Percentiles rank a stretch among this genome's conserved stretches.
phyloP scores from a whole-genome alignment of 768 basidiomycete genomes.

The Brasilioporus rufonigricans region DNA sequence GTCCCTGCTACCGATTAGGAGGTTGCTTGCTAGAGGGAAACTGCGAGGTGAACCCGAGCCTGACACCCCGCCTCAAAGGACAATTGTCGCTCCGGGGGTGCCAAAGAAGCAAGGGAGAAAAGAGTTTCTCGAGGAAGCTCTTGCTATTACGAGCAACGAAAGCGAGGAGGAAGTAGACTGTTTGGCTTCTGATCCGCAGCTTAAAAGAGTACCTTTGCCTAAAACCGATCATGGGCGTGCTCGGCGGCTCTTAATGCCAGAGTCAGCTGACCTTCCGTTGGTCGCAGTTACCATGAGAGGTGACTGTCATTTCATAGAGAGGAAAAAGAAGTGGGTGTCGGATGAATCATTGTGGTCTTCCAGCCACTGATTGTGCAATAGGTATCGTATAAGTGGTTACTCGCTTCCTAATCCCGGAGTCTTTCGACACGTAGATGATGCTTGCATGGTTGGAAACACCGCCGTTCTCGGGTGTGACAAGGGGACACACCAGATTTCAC shows the following conservation, averaged over 20 bases:
- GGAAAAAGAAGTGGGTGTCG: slow-evolving; percentile 28
- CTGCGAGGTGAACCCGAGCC: slow-evolving; percentile 3
- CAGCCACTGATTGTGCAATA: slow-evolving; percentile 21
- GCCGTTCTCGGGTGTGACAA: slow-evolving; percentile 43
- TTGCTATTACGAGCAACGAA: slow-evolving; percentile 14
- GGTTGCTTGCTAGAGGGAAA: slow-evolving; percentile 7
- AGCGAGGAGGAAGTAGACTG: slow-evolving; percentile 13
- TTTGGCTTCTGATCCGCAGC: slow-evolving; percentile 18
- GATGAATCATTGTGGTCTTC: neutral
- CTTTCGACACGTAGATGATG: slow-evolving; percentile 46
- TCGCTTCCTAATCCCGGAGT: slow-evolving; percentile 38
- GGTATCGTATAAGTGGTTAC: slow-evolving; percentile 35
- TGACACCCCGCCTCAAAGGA: slow-evolving; percentile 1
- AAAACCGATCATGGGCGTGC: slow-evolving; percentile 32
- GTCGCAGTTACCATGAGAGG: slow-evolving; percentile 46
- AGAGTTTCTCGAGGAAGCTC: slow-evolving; percentile 4
- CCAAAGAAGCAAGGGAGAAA: slow-evolving; percentile 10
- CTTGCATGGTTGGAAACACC: slow-evolving; percentile 39
- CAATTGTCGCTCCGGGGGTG: neutral
- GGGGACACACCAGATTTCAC: slow-evolving; percentile 42
- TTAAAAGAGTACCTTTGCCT: slow-evolving; percentile 32
- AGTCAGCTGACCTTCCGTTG: slow-evolving; percentile 32
- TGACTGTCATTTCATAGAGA: slow-evolving; percentile 44
- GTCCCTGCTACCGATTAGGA: slow-evolving; percentile 10
- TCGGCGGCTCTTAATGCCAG: slow-evolving; percentile 32